These are phyloP conservation scores for Aspergillus tamarii DNA, from an alignment of 2,329 filamentous ascomycete species.

Conservation along the genomic window DNA sequence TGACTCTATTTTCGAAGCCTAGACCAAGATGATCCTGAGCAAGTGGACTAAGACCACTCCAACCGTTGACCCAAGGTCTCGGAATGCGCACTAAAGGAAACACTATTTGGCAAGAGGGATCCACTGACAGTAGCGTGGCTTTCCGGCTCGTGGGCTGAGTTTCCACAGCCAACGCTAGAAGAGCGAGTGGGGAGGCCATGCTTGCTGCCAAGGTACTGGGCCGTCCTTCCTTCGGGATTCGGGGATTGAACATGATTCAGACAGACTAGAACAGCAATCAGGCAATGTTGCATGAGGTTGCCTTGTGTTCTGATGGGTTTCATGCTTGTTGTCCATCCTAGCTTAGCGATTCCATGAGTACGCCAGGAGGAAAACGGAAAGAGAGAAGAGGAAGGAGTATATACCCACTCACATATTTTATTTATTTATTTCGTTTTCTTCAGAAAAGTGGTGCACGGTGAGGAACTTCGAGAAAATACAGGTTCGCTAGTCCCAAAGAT, in stretches of 20 bases:
- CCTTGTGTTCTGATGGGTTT: neutral
- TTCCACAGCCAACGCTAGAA: neutral
- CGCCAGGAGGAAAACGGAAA: neutral
- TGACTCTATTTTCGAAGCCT: neutral
- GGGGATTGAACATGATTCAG: neutral
- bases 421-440: too few relatives aligned
- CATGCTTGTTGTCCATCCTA: neutral
- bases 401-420: too few relatives aligned
- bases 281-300: constrained; percentile 1
- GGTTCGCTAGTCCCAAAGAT: neutral
- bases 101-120: neutral
- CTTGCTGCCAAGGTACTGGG: constrained; percentile 1
- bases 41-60: neutral
- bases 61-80: constrained; percentile 5
- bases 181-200: neutral
- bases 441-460: too few relatives aligned
- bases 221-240: neutral
- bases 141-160: constrained; percentile 1
- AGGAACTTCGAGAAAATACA: neutral
- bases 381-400: neutral
- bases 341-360: neutral
- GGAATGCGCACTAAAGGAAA: neutral
- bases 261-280: neutral
- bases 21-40: neutral
- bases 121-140: constrained; percentile 2